Evolutionary conservation across 2,329 filamentous ascomycete species (phyloP).

Genomic region (Diaporthe destruens): DNA sequence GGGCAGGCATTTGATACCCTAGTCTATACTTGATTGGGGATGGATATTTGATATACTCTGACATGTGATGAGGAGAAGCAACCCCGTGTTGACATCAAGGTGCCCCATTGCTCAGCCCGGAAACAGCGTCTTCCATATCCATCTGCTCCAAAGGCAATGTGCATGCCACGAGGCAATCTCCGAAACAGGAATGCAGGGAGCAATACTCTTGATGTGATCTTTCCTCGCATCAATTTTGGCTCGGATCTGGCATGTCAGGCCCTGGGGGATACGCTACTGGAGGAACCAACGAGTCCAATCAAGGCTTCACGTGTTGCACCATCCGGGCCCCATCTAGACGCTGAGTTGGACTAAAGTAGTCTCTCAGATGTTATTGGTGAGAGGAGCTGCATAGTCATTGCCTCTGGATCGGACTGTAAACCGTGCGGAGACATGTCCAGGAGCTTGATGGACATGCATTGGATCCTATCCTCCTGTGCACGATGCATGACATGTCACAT

Average conservation of each 20-base stretch:
- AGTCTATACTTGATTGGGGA: background rate
- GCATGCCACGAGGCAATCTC: background rate
- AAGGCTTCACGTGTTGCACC: conserved; percentile 20
- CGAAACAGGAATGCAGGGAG: background rate
- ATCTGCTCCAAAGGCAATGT: no score
- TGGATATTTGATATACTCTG: background rate
- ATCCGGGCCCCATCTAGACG: conserved; percentile 1
- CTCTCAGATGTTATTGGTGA: background rate
- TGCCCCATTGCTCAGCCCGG: background rate
- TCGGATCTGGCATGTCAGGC: conserved; percentile 27
- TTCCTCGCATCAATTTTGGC: background rate
- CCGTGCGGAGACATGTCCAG: conserved; percentile 13
- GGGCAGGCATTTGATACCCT: background rate
- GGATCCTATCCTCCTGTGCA: background rate
- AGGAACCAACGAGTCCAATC: background rate
- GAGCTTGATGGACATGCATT: conserved; percentile 19
- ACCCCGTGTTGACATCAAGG: background rate
- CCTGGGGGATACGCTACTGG: background rate
- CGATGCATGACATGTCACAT: conserved; percentile 11
- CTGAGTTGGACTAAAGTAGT: background rate
- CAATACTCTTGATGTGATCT: background rate
- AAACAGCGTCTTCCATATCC: background rate
- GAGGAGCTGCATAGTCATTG: background rate
- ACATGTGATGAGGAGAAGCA: conserved; percentile 16
- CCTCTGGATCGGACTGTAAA: background rate